These are phyloP conservation scores for Physcomitrellopsis africana DNA, from an alignment of 225 moss, liverwort and hornwort genomes.

Conservation along the genomic window DNA sequence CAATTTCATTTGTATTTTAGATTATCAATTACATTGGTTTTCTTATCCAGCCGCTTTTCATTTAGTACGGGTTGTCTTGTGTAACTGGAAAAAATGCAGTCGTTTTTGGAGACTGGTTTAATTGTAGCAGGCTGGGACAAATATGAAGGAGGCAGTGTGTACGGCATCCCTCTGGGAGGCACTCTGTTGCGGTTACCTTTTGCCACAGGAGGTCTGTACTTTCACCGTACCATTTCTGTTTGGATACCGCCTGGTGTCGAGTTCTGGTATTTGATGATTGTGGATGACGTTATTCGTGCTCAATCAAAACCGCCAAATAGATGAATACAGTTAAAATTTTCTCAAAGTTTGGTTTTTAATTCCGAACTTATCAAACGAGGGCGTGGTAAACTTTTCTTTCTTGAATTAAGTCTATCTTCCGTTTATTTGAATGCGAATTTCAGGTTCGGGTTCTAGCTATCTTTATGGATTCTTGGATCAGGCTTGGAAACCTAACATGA, in stretches of 20 bases:
- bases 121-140: constrained; percentile 99
- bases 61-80: constrained; percentile 6
- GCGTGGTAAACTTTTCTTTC: not conserved
- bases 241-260: not conserved
- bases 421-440: constrained; percentile 14
- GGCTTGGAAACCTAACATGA: constrained; percentile 93
- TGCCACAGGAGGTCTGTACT: constrained; percentile 81
- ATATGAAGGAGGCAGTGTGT: constrained; percentile 95
- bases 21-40: constrained; percentile 2
- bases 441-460: constrained; percentile 98
- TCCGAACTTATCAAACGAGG: not conserved
- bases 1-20: not conserved
- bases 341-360: not conserved
- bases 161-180: constrained; percentile 91
- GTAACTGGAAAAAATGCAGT: constrained; percentile 46
- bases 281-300: constrained; percentile 20
- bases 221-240: constrained; percentile 1
- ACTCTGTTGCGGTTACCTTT: constrained; percentile 93
- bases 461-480: constrained; percentile 97
- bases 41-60: constrained; percentile 1
- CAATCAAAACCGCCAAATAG: not conserved
- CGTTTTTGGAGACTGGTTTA: constrained; percentile 82
- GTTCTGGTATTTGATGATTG: constrained; percentile 14
- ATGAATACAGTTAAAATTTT: not conserved
- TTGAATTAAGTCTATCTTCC: constrained; percentile 4